Evolutionary conservation across 2,329 filamentous ascomycete genomes (phyloP).

Genomic region (Cordyceps farinosa): DNA sequence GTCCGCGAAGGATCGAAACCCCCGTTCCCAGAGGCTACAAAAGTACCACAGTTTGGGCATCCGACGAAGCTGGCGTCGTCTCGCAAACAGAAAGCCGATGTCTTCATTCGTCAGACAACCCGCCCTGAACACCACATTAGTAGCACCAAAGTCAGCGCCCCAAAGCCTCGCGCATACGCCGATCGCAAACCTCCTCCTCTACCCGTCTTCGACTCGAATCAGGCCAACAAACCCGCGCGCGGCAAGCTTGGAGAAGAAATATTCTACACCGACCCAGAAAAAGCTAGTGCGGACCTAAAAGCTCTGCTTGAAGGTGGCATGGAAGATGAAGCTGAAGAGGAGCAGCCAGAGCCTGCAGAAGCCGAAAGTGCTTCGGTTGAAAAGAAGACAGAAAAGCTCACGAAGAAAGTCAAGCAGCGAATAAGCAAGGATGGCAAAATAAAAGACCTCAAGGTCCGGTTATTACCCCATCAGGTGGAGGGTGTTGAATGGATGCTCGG

Average conservation of each 20-base stretch:
- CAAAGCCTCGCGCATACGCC: slow-evolving; percentile 44
- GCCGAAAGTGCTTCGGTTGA: not conserved
- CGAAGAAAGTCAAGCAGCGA: slow-evolving; percentile 24
- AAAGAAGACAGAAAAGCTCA: slow-evolving; percentile 3
- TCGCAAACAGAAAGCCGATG: slow-evolving; percentile 53
- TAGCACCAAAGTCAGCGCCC: slow-evolving; percentile 43
- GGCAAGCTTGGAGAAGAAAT: slow-evolving; percentile 39
- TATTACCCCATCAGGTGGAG: slow-evolving; percentile 91
- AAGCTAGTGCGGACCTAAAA: slow-evolving; percentile 74
- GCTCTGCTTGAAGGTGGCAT: slow-evolving; percentile 77
- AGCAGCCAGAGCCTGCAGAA: slow-evolving; percentile 26
- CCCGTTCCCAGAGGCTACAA: slow-evolving; percentile 22
- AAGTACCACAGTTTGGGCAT: slow-evolving; percentile 35
- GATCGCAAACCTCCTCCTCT: slow-evolving; percentile 45
- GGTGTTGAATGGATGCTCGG: slow-evolving; percentile 94
- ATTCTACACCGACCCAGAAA: slow-evolving; percentile 65
- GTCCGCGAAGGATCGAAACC: slow-evolving; percentile 21
- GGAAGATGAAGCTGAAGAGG: slow-evolving; percentile 65
- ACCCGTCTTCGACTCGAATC: slow-evolving; percentile 46
- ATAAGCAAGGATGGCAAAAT: slow-evolving; percentile 49
- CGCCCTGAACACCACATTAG: slow-evolving; percentile 56
- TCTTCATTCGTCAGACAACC: slow-evolving; percentile 53
- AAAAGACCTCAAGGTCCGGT: slow-evolving; percentile 78
- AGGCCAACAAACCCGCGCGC: slow-evolving; percentile 16
- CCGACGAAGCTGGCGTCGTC: slow-evolving; percentile 44